Evolutionary conservation across 1,284 basidiomycete species (phyloP), one percentile per base, ranked within the genome.

Genomic region (Leucoagaricus sp.): DNA sequence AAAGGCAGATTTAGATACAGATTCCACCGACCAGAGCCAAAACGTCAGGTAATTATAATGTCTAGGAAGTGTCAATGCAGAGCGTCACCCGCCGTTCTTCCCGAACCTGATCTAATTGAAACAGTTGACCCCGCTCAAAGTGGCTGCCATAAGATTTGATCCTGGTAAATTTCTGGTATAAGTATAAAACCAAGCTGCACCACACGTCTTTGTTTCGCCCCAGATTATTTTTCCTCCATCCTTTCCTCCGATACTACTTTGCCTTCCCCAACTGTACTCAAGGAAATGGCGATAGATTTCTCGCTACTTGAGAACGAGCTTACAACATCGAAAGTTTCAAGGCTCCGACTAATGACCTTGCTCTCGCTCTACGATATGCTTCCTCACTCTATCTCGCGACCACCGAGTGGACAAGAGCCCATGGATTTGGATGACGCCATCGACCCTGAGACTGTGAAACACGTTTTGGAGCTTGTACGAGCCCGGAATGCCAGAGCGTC

Each of bases 361-460:
- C 60, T 69, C 33, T 63, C 68, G 3, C 58, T 69, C 8, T 69
- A 69, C 51, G 68, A 68, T 26, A 60, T 68, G 15, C 60, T 69
- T 6, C 68, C 68, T 4, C 65, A 68, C 53, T 68, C 68, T 2
- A 64, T 68, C 10, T 66, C 66, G 17, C 64, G 65, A 38, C 68
- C 68, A 19, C 68, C 68, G 2, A 55, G 60, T 41, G 61, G 62
- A 1, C 50, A 60, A 33, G 59, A 63, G 21, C 68, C 68, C 2
- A 28, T 64, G 38, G 61, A 64, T 21, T 54, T 69, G 15, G 61
- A 64, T 23, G 59, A 63, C 40, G 68, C 65, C 7, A 62, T 68
- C 31, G 62, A 65, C 13, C 54, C 64, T 2, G 62, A 66, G 3
- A 61, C 65, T n/a, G 58, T 67, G 36, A 61, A 60, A 34, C 66